Percentiles rank a stretch among this genome's conserved stretches.
These are phyloP conservation scores for Triticum aestivum DNA, from an alignment of 176 grass and related monocot genomes.

Conservation along the genomic window IWGSC_CS_RefSeq_v2.1 NC_057803.1:730051926-730052425, in stretches of 20 bases:
- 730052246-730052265: slow-evolving; percentile 12
- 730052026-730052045: too few relatives aligned
- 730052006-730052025: too few relatives aligned
- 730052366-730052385: slow-evolving; percentile 19
- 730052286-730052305: slow-evolving; percentile 11
- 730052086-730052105: not conserved
- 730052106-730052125: not conserved
- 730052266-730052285: slow-evolving; percentile 2
- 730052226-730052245: slow-evolving; percentile 7
- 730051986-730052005: too few relatives aligned
- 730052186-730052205: not conserved
- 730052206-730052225: not conserved
- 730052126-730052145: not conserved
- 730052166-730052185: slow-evolving; percentile 3
- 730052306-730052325: not conserved
- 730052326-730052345: not conserved
- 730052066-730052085: not conserved
- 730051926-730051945: too few relatives aligned
- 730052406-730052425: not conserved
- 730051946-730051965: too few relatives aligned
- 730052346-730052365: not conserved
- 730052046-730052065: too few relatives aligned
- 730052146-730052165: not conserved
- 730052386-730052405: not conserved
- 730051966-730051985: too few relatives aligned